These are phyloP conservation scores for Pseudogymnoascus sp. DNA, from an alignment of 2,329 filamentous ascomycete species.

Conservation along the genomic window DNA sequence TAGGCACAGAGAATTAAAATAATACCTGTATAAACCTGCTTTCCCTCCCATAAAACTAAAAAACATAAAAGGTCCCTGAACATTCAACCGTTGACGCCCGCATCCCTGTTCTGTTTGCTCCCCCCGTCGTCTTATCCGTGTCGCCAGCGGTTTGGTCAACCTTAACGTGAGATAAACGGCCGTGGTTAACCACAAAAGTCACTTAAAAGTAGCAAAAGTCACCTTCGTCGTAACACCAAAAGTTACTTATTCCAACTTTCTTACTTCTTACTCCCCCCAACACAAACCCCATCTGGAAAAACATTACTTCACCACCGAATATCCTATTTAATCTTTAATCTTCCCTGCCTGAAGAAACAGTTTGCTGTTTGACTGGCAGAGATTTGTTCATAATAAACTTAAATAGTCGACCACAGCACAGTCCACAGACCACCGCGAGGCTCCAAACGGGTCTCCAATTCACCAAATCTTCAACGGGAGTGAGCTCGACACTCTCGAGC, in stretches of 20 bases:
- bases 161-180: not conserved
- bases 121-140: not conserved
- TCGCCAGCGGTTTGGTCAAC: not conserved
- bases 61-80: not conserved
- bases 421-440: not conserved
- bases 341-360: not conserved
- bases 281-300: conserved; percentile 2
- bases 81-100: not conserved
- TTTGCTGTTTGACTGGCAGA: not conserved
- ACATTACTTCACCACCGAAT: not conserved
- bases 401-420: not conserved
- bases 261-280: not conserved
- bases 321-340: conserved; percentile 3
- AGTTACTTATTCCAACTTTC: not conserved
- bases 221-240: not conserved
- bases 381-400: conserved; percentile 6
- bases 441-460: not conserved
- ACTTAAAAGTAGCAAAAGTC: conserved; percentile 2
- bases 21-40: not conserved
- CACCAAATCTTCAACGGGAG: not conserved
- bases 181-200: not conserved
- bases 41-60: not conserved
- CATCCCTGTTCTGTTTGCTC: conserved; percentile 6
- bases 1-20: not conserved
- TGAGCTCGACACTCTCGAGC: conserved; percentile 1